phyloP scores from a whole-genome alignment of 495 filamentous ascomycete genomes.

The Penicillium antarcticum region DNA sequence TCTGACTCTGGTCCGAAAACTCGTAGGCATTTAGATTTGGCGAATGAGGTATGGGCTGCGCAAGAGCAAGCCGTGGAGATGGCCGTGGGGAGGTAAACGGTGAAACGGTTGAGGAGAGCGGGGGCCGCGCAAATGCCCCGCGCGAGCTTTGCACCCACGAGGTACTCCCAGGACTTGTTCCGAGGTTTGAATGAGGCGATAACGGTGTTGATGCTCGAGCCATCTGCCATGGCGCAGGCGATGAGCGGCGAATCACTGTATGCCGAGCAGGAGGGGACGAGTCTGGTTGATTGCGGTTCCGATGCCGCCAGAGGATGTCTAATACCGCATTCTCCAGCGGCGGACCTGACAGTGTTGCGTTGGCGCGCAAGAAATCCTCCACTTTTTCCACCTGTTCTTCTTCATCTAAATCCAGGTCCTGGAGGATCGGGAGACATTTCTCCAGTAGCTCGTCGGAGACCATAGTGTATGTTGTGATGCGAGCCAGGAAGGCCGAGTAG shows the following conservation, averaged over 20 bases:
- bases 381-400: slow-evolving; percentile 94
- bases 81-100: slow-evolving; percentile 94
- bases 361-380: slow-evolving; percentile 77
- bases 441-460: slow-evolving; percentile 90
- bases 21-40: slow-evolving; percentile 93
- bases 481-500: slow-evolving; percentile 9
- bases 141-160: slow-evolving; percentile 73
- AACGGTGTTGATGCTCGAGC: slow-evolving; percentile 74
- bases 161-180: slow-evolving; percentile 72
- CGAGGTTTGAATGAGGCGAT: slow-evolving; percentile 68
- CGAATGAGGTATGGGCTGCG: slow-evolving; percentile 94
- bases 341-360: slow-evolving; percentile 72
- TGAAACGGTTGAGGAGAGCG: slow-evolving; percentile 54
- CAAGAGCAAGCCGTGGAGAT: slow-evolving; percentile 87
- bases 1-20: slow-evolving; percentile 71
- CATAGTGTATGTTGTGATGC: slow-evolving; percentile 50
- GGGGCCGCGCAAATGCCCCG: slow-evolving; percentile 64
- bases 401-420: slow-evolving; percentile 78
- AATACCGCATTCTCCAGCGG: slow-evolving; percentile 86
- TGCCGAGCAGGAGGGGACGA: slow-evolving; percentile 79
- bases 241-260: slow-evolving; percentile 83
- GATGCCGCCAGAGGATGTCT: slow-evolving; percentile 88
- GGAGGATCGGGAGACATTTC: slow-evolving; percentile 81
- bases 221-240: slow-evolving; percentile 90
- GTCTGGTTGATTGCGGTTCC: slow-evolving; percentile 70